Base-by-base conservation (phyloP, 306 rosid genomes). In the apple (Malus domestica) region DNA sequence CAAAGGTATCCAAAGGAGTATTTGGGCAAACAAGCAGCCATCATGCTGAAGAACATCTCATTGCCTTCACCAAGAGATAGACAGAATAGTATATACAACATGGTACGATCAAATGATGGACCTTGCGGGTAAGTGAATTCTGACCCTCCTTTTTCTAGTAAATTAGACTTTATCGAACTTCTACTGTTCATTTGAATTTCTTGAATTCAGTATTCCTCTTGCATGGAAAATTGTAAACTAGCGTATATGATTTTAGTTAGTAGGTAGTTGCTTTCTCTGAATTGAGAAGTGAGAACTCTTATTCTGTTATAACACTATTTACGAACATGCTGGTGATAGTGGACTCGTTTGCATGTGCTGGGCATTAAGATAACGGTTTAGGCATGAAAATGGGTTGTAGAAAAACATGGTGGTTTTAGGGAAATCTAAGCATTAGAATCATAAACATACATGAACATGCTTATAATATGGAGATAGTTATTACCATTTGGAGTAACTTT, bases 1-100 rank as follows among this genome's bases (percentile, higher is more conserved):
- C 93, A 92, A 82, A 87, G 86, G 80, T 92, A 79, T 79, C 83
- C 89, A 3, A 92, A 90, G 71, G 92, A 92, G 73, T 19, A 51
- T 29, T 71, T 92, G 86, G 81, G 74, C n/a, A 72, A 10, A 49
- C 16, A 78, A 51, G 81, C 91, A 19, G 81, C 81, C 3, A 32
- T 71, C 10, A 73, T 59, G 66, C 79, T 92, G 86, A 87, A 83
- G 80, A 38, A 71, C 1, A 77, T 80, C 83, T 87, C 96, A 67
- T 59, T 90, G 52, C 78, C 79, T 68, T 42, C 10, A 49, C 89
- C 96, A 32, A 30, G 18, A 16, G 78, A 14, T 4, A 84, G 97
- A 81, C 72, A 76, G 81, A 8, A 20, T 20, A 72, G 71, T 22
- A 92, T 92, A 76, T 79, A 65, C 59, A 66, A 25, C 51, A 87